These are phyloP conservation scores for Globisporangium uncinulatum DNA, from an alignment of 352 stramenopile genomes.

Conservation along the genomic window DNA sequence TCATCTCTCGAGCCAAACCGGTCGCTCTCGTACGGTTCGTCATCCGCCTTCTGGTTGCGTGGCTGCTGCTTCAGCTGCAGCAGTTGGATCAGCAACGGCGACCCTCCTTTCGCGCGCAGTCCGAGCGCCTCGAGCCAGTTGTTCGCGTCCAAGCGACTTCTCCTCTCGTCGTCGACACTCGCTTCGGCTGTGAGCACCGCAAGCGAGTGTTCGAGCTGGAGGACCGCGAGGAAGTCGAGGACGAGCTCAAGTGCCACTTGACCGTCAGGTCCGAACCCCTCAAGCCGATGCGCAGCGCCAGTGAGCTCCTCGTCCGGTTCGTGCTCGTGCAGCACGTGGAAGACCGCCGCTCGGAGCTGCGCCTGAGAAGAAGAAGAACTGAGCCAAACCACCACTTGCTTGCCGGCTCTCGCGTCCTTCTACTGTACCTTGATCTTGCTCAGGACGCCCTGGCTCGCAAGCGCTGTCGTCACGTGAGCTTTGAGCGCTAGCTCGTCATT, in stretches of 20 bases:
- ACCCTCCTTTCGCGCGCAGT: not conserved
- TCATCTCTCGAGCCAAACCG: not conserved
- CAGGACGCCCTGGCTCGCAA: conserved; percentile 61
- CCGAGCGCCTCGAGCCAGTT: not conserved
- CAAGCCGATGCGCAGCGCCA: conserved; percentile 5
- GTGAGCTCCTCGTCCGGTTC: conserved; percentile 7
- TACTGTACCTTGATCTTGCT: conserved; percentile 55
- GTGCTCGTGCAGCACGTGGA: conserved; percentile 68
- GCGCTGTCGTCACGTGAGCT: conserved; percentile 45
- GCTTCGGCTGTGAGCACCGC: conserved; percentile 43
- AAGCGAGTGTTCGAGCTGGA: conserved; percentile 53
- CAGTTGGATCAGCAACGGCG: conserved; percentile 26
- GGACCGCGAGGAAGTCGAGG: conserved; percentile 51
- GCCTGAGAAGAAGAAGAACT: conserved; percentile 20
- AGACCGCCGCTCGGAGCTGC: conserved; percentile 66
- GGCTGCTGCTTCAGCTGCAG: conserved; percentile 6
- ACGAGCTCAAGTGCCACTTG: conserved; percentile 42
- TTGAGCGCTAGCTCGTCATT: conserved; percentile 50
- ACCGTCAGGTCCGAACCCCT: conserved; percentile 25
- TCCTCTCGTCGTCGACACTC: conserved; percentile 10
- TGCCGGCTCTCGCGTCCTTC: not conserved
- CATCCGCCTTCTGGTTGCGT: too few relatives aligned
- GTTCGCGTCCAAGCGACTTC: not conserved
- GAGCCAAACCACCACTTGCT: not conserved
- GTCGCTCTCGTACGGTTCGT: not conserved